These are phyloP conservation scores for Alloteropsis angusta DNA, from an alignment of 202 grass and related monocot genomes.

Conservation along the genomic window DNA sequence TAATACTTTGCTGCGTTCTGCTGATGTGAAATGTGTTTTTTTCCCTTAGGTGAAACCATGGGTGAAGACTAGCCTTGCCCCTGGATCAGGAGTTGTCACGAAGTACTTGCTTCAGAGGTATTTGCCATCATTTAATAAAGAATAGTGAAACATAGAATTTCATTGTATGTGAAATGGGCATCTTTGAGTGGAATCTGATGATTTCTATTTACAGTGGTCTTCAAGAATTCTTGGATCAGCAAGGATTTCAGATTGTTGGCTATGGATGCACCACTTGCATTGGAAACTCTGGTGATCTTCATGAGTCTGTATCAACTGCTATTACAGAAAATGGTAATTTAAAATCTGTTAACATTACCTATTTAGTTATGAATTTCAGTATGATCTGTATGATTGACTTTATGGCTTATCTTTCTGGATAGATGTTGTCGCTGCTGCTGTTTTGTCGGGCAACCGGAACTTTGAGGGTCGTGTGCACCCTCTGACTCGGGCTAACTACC, in stretches of 20 bases:
- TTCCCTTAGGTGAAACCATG: constrained; percentile 89
- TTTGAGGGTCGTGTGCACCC: constrained; percentile 97
- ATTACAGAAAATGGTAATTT: constrained; percentile 81
- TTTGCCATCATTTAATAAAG: constrained; percentile 1
- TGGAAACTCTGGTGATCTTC: constrained; percentile 92
- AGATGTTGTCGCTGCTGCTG: constrained; percentile 97
- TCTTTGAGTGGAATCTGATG: constrained; percentile 10
- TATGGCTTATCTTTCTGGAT: not conserved
- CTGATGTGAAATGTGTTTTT: not conserved
- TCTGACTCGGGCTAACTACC: constrained; percentile 84
- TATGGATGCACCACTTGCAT: constrained; percentile 98
- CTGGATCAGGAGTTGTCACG: constrained; percentile 94
- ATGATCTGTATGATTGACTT: constrained; percentile 1
- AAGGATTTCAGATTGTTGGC: constrained; percentile 83
- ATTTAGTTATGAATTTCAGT: not conserved
- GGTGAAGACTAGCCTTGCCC: constrained; percentile 97
- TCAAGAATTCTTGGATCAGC: constrained; percentile 77
- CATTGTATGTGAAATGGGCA: not conserved
- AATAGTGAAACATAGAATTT: constrained; percentile 9
- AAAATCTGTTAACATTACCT: not conserved
- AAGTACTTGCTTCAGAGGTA: constrained; percentile 96
- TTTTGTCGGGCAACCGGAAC: constrained; percentile 90
- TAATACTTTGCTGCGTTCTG: constrained; percentile 8
- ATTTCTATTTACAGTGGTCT: constrained; percentile 54
- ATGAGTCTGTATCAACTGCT: constrained; percentile 72